Conservation (phyloP, 2,329 filamentous ascomycete genomes). For the Aspergillus pseudoterreus region DNA sequence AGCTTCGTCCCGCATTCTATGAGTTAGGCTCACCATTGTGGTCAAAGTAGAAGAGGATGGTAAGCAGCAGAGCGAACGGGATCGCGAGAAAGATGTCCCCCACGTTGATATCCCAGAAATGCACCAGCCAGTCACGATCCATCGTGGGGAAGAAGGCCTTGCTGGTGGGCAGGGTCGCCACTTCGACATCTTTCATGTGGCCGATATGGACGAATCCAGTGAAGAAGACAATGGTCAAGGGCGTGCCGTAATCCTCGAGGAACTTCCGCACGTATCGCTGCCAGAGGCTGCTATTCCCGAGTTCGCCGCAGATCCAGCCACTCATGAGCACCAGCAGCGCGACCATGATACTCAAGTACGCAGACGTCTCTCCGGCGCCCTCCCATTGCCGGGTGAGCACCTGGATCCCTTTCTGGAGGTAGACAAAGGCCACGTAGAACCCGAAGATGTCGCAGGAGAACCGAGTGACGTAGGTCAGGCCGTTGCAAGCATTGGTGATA, state of each 20-base stretch:
- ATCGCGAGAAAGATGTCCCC: slow-evolving; percentile 76
- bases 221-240: slow-evolving; percentile 79
- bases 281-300: slow-evolving; percentile 71
- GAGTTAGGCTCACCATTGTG: slow-evolving; percentile 64
- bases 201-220: slow-evolving; percentile 85
- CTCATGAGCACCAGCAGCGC: slow-evolving; percentile 73
- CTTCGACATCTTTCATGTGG: slow-evolving; percentile 67
- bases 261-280: slow-evolving; percentile 73
- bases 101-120: slow-evolving; percentile 73
- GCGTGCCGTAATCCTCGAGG: slow-evolving; percentile 84
- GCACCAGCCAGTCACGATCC: slow-evolving; percentile 70
- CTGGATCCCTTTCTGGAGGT: slow-evolving; percentile 86
- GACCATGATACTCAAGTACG: slow-evolving; percentile 74
- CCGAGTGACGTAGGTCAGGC: slow-evolving; percentile 80
- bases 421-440: slow-evolving; percentile 90
- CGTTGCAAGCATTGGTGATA: slow-evolving; percentile 82
- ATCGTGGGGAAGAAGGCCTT: slow-evolving; percentile 75
- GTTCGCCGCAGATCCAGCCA: slow-evolving; percentile 68
- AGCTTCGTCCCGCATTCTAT: not conserved
- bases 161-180: slow-evolving; percentile 71
- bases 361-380: slow-evolving; percentile 56
- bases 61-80: slow-evolving; percentile 80
- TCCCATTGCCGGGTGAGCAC: slow-evolving; percentile 72
- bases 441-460: slow-evolving; percentile 94
- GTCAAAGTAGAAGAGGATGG: slow-evolving; percentile 84